phyloP scores from a whole-genome alignment of 225 moss, liverwort and hornwort genomes.

The Ulota crispa region DNA sequence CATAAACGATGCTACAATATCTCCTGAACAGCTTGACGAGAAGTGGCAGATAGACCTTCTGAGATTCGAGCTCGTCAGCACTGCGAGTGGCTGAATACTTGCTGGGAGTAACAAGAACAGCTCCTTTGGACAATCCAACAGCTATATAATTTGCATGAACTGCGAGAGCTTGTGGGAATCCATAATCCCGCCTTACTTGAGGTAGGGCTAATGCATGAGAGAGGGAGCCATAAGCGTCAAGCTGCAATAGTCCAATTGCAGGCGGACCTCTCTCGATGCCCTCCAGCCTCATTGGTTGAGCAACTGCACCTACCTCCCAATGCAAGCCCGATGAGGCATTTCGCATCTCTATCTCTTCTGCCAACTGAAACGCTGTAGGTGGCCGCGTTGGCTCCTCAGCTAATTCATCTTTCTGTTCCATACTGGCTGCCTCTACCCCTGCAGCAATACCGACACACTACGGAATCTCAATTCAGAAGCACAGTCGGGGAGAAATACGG shows the following conservation, averaged over 20 bases:
- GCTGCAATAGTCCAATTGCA: slow-evolving; percentile 94
- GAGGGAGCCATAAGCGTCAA: slow-evolving; percentile 80
- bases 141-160: slow-evolving; percentile 92
- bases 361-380: slow-evolving; percentile 65
- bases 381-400: slow-evolving; percentile 39
- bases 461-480: background rate
- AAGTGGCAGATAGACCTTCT: slow-evolving; percentile 43
- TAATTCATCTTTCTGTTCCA: slow-evolving; percentile 28
- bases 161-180: slow-evolving; percentile 84
- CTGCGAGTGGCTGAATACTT: slow-evolving; percentile 91
- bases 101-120: slow-evolving; percentile 86
- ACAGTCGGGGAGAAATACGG: background rate
- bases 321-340: slow-evolving; percentile 89
- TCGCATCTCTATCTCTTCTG: slow-evolving; percentile 83
- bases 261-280: slow-evolving; percentile 94
- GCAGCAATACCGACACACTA: background rate
- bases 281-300: slow-evolving; percentile 96
- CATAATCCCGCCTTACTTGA: slow-evolving; percentile 81
- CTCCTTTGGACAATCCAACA: slow-evolving; percentile 93
- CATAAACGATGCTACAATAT: background rate
- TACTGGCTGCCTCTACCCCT: slow-evolving; percentile 3
- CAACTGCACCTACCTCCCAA: slow-evolving; percentile 98
- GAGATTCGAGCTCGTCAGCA: slow-evolving; percentile 89
- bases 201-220: slow-evolving; percentile 78
- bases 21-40: slow-evolving; percentile 14